Conservation (phyloP, 441 rosid species). For the Sinapis alba region DNA sequence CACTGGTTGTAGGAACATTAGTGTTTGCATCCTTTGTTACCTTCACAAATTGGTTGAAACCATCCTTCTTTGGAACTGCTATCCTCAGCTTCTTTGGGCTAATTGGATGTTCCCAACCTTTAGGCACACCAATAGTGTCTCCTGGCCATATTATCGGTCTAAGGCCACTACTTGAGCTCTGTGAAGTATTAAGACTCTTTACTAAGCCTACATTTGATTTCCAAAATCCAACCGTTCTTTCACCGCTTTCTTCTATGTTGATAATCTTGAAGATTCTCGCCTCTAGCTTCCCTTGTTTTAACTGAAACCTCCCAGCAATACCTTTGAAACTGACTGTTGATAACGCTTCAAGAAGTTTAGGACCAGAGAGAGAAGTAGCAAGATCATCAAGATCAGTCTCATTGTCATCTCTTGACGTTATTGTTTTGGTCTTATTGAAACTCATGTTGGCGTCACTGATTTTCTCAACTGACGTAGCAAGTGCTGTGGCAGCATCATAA, state of each 20-base stretch:
- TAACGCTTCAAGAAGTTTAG: conserved; percentile 42
- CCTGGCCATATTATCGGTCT: conserved; percentile 67
- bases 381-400: conserved; percentile 49
- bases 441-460: conserved; percentile 27
- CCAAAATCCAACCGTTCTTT: conserved; percentile 63
- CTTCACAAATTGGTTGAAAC: conserved; percentile 47
- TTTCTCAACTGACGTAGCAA: conserved; percentile 66
- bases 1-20: conserved; percentile 20
- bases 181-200: conserved; percentile 25
- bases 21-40: conserved; percentile 40
- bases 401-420: neutral
- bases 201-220: conserved; percentile 41
- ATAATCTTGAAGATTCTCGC: conserved; percentile 44
- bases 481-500: conserved; percentile 60
- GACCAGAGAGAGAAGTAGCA: conserved; percentile 50
- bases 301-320: conserved; percentile 53
- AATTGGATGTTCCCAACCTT: conserved; percentile 59
- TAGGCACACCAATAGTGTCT: conserved; percentile 44
- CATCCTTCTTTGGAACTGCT: conserved; percentile 55
- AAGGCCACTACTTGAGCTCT: conserved; percentile 32
- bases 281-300: conserved; percentile 46
- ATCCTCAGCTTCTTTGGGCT: conserved; percentile 48
- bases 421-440: conserved; percentile 26
- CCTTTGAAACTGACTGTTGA: conserved; percentile 45
- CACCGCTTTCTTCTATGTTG: conserved; percentile 52